Conservation (phyloP, 371 early-diverging fungal genomes). For the Mucor velutinosus region DNA sequence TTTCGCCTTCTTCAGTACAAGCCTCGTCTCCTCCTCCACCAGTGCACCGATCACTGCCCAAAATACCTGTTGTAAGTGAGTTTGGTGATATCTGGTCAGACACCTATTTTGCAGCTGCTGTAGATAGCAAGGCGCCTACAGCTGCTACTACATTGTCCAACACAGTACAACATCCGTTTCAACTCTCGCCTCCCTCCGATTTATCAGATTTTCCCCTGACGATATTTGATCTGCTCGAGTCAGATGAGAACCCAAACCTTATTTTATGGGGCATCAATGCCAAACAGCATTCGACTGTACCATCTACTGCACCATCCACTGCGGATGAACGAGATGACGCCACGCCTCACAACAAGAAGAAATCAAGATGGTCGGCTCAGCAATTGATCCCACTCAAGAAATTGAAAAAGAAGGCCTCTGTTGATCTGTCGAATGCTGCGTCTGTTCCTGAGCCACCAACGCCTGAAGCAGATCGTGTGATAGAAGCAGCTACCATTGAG, state of each 20-base stretch:
- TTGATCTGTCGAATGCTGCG: background rate
- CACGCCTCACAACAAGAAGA: conserved; percentile 3
- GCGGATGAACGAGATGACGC: background rate
- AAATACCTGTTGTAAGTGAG: conserved; percentile 44
- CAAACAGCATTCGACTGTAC: background rate
- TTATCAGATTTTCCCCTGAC: conserved; percentile 50
- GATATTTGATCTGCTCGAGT: conserved; percentile 54
- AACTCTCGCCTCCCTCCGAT: conserved; percentile 31
- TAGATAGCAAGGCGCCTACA: background rate
- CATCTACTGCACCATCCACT: background rate
- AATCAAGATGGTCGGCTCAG: conserved; percentile 14
- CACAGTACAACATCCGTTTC: conserved; percentile 1
- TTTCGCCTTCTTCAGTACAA: background rate
- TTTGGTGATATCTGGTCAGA: conserved; percentile 37
- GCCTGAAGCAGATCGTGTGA: conserved; percentile 14
- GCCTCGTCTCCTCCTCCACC: background rate
- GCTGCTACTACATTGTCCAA: too few species aligned
- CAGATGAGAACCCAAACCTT: conserved; percentile 54
- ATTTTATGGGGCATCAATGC: conserved; percentile 52
- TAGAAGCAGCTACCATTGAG: conserved; percentile 67
- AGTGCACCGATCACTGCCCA: conserved; percentile 20
- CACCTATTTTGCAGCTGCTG: background rate
- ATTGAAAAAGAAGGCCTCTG: conserved; percentile 6
- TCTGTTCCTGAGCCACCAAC: background rate
- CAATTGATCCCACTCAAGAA: conserved; percentile 9